Evolutionary conservation across 2,329 filamentous ascomycete genomes (phyloP), one percentile per base, ranked within the genome.

Genomic region (Sarocladiaceae sp.): DNA sequence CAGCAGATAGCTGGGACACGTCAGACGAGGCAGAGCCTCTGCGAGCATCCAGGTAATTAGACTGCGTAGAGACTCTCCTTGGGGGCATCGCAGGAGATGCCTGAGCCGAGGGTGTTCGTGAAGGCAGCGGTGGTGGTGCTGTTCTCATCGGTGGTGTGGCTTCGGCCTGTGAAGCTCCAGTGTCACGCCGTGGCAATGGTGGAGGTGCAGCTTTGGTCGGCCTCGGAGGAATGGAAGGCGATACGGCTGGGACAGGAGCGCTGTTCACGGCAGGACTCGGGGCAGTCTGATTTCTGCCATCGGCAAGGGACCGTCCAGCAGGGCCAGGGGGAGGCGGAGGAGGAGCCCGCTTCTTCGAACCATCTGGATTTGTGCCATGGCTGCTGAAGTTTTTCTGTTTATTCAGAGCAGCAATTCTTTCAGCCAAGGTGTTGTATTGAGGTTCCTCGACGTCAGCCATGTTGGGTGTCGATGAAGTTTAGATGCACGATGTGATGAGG

Each of bases 401-500:
- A 52, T 82, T 82, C 50, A 83, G 68, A 23, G 80, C 80, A 9
- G 79, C 78, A 50, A 83, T 83, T 43, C 80, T 71, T 59, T 82
- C 77, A 4, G 76, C 72, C 20, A 83, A 68, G 6, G 73, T 74
- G 47, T 67, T 79, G 59, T 79, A 82, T 49, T 74, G 74, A 31
- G 77, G 77, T 55, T 82, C 79, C 53, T 81, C 76, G 34, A 71
- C 66, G 43, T 83, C 79, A 6, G 76, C 69, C 80, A 83, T 83
- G 29, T 21, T 33, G 4, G 16, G 33, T 21, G 27, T 6, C 33
- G 16, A 5, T 6, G 4, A 11, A 18, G 4, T 23, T 20, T 18
- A 31, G 7, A 13, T 5, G 26, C 18, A 9, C 29, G 40, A 9
- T 43, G 20, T 23, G 26, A 43, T 27, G 26, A 9, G 9, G 27